phyloP scores from a whole-genome alignment of 2,329 filamentous ascomycete species.

The Fusarium staphyleae region DNA sequence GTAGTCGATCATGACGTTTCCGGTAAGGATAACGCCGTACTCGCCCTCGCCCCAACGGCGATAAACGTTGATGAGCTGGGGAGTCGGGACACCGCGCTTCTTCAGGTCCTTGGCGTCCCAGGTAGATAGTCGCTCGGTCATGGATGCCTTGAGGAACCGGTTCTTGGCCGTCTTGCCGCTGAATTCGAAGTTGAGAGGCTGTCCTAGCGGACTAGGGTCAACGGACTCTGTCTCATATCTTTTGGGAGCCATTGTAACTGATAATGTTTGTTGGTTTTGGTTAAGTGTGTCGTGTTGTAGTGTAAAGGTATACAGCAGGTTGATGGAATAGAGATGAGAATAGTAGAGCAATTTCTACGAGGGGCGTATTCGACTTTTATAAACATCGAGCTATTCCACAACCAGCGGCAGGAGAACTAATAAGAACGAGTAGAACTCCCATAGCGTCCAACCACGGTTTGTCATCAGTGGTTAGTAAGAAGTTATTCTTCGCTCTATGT shows the following conservation, averaged over 20 bases:
- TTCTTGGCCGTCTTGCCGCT: conserved; percentile 65
- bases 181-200: conserved; percentile 58
- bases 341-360: too few species aligned
- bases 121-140: conserved; percentile 69
- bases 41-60: conserved; percentile 65
- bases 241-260: conserved; percentile 13
- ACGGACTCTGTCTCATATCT: conserved; percentile 6
- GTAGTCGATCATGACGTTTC: conserved; percentile 70
- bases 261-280: too few species aligned
- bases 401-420: too few species aligned
- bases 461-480: too few species aligned
- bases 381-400: too few species aligned
- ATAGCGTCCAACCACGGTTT: too few species aligned
- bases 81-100: conserved; percentile 53
- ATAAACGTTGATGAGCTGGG: conserved; percentile 61
- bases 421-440: too few species aligned
- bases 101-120: conserved; percentile 63
- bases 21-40: conserved; percentile 64
- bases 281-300: too few species aligned
- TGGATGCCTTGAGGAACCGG: conserved; percentile 71
- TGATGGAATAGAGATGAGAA: too few species aligned
- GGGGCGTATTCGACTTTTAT: too few species aligned
- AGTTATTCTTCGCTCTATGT: too few species aligned
- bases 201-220: conserved; percentile 44
- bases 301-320: too few species aligned